Evolutionary conservation across 1,284 basidiomycete genomes (phyloP), one percentile per base, ranked within the genome.

Genomic region (Cryptococcus wingfieldii): DNA sequence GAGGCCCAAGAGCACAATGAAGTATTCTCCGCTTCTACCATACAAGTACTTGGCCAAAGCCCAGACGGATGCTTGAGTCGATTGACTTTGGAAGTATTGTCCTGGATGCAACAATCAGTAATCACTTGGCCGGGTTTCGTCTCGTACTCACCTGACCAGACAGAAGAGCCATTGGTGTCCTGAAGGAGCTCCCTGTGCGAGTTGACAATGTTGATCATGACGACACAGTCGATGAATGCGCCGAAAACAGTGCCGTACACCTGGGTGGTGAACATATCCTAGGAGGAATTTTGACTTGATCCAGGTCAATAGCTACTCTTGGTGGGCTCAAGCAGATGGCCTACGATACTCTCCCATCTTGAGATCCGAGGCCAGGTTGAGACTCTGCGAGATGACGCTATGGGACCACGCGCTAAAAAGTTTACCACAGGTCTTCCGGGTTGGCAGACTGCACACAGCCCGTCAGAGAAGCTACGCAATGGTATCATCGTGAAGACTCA

Each of bases 161-260:
- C 31, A 34, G 31, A 34, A 10, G 47, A 53, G 9, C 62, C 62
- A 48, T 59, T 53, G 13, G 51, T 25, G 28, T 51, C 49, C 27
- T 58, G 28, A 27, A 70, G 60, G 18, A 65, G 53, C 19, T 64
- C 58, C 38, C 68, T 60, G 31, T 67, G 62, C 25, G 55, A 37
- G 39, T 58, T 56, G 49, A 67, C 54, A 39, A 70, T 54, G 19
- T 60, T 58, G 38, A 57, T 51, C 58, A 63, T 62, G 18, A 68
- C 62, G 18, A 56, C 64, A 47, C 66, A 69, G 55, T 65, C 66
- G 52, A 70, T 46, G 19, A 67, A 56, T 9, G 62, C 59, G 18
- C 68, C 68, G 23, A 67, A 27, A 12, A 68, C 48, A 10, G 65
- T 67, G 34, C 65, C 65, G 27, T 54, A 64, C 10, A 54, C 51